Base-by-base conservation (phyloP, 345 rosid species). In the Excoecaria cochinchinensis region DNA sequence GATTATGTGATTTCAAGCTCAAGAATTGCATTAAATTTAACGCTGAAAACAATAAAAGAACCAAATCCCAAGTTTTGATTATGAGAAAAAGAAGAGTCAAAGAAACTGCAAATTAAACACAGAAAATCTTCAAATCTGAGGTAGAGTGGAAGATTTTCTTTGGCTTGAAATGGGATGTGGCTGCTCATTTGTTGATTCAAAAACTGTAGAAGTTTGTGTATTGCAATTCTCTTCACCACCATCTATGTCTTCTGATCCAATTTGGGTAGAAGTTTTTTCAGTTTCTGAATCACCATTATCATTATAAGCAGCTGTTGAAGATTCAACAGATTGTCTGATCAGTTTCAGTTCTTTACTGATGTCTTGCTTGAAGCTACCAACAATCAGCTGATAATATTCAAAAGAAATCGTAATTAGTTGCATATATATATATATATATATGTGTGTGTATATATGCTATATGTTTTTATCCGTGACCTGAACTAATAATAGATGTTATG, bases 351-450 rank as follows among this genome's bases (percentile, higher is more conserved):
- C 70, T 19, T 52, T 78, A 0, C 57, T 1, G 5, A 80, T 71
- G 31, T 78, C 77, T 62, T 79, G 82, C 77, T 81, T 83, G 79
- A 86, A 86, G 71, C 79, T 82, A 10, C 62, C 79, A 10, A 81
- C 38, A 70, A 86, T 38, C 47, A 86, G 76, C 89, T 86, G 83
- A 71, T 36, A 53, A 77, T 8, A 79, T 25, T 24, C 44, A 55
- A 58, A 48, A 58, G 44, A 58, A 31, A 31, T 31, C 31, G 31
- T 31, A 31, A 31, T 31, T 31, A 31, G 31, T 31, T 31, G 31
- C 31, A 31, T 31, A 31, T n/a, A n/a, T n/a, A n/a, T n/a, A n/a
- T n/a, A n/a, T n/a, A n/a, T n/a, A n/a, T n/a, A n/a, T n/a, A n/a
- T n/a, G n/a, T n/a, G n/a, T n/a, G n/a, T n/a, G n/a, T n/a, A n/a